A percentile compares a stretch with the other conserved stretches of the same genome.
phyloP scores from a whole-genome alignment of 768 basidiomycete genomes.

The Suillus cothurnatus region DNA sequence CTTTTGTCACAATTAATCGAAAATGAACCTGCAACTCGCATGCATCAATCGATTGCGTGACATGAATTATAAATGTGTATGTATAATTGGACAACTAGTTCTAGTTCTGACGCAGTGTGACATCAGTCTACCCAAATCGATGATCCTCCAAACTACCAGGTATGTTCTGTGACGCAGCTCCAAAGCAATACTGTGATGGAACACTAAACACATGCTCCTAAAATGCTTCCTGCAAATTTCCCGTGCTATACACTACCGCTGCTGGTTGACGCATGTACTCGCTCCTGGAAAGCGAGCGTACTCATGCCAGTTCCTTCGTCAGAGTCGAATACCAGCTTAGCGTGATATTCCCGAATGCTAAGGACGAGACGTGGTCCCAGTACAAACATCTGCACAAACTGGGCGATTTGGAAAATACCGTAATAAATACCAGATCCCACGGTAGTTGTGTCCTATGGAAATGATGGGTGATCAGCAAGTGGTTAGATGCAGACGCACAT shows the following conservation, averaged over 20 bases:
- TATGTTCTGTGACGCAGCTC: too few relatives aligned
- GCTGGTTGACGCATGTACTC: background rate
- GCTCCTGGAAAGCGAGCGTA: background rate
- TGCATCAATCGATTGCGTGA: background rate
- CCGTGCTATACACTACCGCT: background rate
- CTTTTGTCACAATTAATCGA: background rate
- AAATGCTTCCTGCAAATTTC: background rate
- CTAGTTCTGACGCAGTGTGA: background rate
- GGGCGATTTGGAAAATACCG: background rate
- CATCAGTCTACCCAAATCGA: background rate
- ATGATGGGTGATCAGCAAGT: background rate
- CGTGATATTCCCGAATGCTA: background rate
- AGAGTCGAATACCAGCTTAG: background rate
- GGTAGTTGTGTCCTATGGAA: background rate
- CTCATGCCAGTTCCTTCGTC: background rate
- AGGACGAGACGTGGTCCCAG: background rate
- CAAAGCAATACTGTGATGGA: too few relatives aligned
- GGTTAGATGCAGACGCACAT: background rate
- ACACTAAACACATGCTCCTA: background rate
- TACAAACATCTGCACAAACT: conserved; percentile 1
- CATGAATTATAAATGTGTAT: background rate
- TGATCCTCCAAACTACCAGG: background rate
- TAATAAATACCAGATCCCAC: background rate
- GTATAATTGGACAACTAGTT: background rate
- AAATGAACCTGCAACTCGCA: background rate